Evolutionary conservation across 169 alveolate species (phyloP).

Genomic region (Plasmodium cynomolgi): DNA sequence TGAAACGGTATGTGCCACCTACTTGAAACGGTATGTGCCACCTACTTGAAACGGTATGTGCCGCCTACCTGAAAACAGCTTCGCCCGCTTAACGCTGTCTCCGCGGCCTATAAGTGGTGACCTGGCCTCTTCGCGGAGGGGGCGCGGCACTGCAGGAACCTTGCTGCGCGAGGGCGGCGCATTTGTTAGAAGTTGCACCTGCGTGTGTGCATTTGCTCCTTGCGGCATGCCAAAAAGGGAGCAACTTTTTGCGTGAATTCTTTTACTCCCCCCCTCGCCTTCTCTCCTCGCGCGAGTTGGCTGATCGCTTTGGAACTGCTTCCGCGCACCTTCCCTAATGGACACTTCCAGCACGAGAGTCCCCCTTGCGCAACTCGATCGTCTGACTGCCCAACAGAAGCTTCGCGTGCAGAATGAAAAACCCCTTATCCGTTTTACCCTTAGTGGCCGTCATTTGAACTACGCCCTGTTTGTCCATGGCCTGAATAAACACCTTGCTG

Average conservation of each 20-base stretch:
- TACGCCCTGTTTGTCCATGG: slow-evolving; percentile 38
- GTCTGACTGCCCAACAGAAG: slow-evolving; percentile 8
- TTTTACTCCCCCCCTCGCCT: background rate
- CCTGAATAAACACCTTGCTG: slow-evolving; percentile 61
- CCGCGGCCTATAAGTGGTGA: background rate
- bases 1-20: background rate
- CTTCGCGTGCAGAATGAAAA: slow-evolving; percentile 35
- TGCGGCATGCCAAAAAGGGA: background rate
- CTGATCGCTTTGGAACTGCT: background rate
- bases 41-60: background rate
- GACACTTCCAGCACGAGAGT: background rate
- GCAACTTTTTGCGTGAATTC: background rate
- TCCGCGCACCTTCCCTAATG: background rate
- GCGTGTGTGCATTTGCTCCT: background rate
- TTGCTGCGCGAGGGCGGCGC: background rate
- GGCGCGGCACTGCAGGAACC: background rate
- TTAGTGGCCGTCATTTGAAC: slow-evolving; percentile 62
- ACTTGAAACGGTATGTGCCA: background rate
- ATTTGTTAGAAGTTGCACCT: background rate
- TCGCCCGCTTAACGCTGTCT: background rate
- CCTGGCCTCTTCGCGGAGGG: background rate
- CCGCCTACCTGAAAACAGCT: background rate
- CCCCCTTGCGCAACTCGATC: slow-evolving; percentile 10
- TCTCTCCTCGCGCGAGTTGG: background rate
- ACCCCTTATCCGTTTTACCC: slow-evolving; percentile 4